phyloP scores from a whole-genome alignment of 106 monocot genomes.

The Allium fistulosum region DNA sequence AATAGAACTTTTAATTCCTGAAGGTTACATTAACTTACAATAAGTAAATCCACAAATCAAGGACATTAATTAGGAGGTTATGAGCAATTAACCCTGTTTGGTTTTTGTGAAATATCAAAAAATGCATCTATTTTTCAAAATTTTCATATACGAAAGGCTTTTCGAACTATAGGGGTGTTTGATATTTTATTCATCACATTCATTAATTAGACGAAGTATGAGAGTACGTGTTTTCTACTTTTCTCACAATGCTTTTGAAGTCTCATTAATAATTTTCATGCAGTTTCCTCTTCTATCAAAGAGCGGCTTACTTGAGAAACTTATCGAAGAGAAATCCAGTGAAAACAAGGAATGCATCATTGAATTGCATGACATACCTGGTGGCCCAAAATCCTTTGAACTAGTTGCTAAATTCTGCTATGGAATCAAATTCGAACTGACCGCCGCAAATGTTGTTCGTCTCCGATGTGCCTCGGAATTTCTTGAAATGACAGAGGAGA shows the following conservation, averaged over 20 bases:
- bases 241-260: neutral
- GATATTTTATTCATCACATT: neutral
- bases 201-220: neutral
- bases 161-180: neutral
- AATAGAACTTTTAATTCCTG: no score
- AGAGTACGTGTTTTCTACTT: neutral
- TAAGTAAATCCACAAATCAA: no score
- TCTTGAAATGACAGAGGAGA: slow-evolving; percentile 44
- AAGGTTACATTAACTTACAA: no score
- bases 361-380: slow-evolving; percentile 32
- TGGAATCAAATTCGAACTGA: slow-evolving; percentile 33
- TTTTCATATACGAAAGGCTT: neutral
- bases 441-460: slow-evolving; percentile 35
- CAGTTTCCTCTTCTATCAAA: slow-evolving; percentile 53
- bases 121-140: neutral
- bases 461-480: slow-evolving; percentile 32
- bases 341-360: slow-evolving; percentile 20
- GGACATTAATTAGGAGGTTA: no score
- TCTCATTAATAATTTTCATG: neutral
- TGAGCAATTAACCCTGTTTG: no score
- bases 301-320: slow-evolving; percentile 38
- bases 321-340: slow-evolving; percentile 24
- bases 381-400: slow-evolving; percentile 45
- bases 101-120: no score
- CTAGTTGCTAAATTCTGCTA: slow-evolving; percentile 43